Base-by-base conservation (phyloP, 1,284 basidiomycete genomes). In the Coniferiporia sulphurascens region DNA sequence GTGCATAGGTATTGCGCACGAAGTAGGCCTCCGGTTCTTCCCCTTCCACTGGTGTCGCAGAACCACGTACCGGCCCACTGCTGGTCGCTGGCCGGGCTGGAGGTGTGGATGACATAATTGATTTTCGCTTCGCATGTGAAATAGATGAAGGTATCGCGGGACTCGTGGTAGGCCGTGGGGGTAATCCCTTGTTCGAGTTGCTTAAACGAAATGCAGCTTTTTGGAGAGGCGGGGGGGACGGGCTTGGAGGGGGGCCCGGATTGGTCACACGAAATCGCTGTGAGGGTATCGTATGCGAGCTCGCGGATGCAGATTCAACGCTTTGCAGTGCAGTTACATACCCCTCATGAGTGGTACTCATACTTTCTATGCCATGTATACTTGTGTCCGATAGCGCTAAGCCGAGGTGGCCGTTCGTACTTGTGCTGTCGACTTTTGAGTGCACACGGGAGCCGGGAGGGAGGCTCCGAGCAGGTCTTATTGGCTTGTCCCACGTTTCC, bases 1-100 rank as follows among this genome's bases (percentile, higher is more conserved):
- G 82, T 0, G 93, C 94, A 69, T 97, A 96, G 0, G 92, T 95
- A 57, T 84, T 89, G 41, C 93, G 83, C 9, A 96, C 89, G 72
- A 93, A 87, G 69, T 90, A 94, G 13, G 89, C 83, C 71, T 95
- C 93, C 55, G 84, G 72, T 65, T 95, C 92, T 72, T 95, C 93
- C 19, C 85, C 86, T 66, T 85, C 85, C 82, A 85, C 21, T 78
- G 72, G 1, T 73, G 75, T 10, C 71, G 68, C 58, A 69, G 73
- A 53, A 71, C 65, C 50, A 67, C 71, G 27, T 73, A 69, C 32
- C 67, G 71, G 55, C 74, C 75, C 63, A 74, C 74, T 43, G 17
- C 63, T 69, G 60, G 66, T 72, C 48, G 74, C 72, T 56, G 44
- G 65, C 27, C 2, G 62, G 64, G 63, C 65, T 61, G 64, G 70